A percentile compares a stretch with the other conserved stretches of the same genome.
phyloP scores from a whole-genome alignment of 2,329 filamentous ascomycete species.

The Monilinia fructicola region DNA sequence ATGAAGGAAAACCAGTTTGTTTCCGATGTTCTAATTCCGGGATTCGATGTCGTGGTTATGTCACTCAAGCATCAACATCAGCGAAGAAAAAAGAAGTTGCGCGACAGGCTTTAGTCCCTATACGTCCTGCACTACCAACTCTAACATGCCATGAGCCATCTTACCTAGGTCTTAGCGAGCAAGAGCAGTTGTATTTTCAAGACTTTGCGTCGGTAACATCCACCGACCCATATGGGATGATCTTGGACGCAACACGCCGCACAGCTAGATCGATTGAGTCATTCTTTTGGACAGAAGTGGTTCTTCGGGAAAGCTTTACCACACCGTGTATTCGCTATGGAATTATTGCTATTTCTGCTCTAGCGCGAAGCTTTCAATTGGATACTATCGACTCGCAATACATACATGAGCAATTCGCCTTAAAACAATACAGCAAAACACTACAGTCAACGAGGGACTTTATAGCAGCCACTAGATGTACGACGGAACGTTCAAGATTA shows the following conservation, averaged over 20 bases:
- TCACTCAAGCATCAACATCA: slow-evolving; percentile 20
- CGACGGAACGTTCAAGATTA: slow-evolving; percentile 19
- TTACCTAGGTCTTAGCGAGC: slow-evolving; percentile 24
- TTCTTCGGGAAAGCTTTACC: slow-evolving; percentile 28
- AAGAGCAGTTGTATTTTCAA: slow-evolving; percentile 35
- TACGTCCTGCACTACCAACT: slow-evolving; percentile 27
- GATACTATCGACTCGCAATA: slow-evolving; percentile 21
- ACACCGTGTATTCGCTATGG: slow-evolving; percentile 33
- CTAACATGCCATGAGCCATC: slow-evolving; percentile 23
- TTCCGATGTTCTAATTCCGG: slow-evolving; percentile 35
- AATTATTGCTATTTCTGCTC: slow-evolving; percentile 35
- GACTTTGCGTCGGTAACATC: slow-evolving; percentile 31
- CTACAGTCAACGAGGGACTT: slow-evolving; percentile 32
- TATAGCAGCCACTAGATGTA: slow-evolving; percentile 22
- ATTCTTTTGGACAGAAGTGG: slow-evolving; percentile 46
- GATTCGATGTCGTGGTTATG: slow-evolving; percentile 38
- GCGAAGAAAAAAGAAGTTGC: slow-evolving; percentile 16
- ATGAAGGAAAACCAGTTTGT: slow-evolving; percentile 36
- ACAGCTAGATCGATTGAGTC: slow-evolving; percentile 44
- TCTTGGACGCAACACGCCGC: slow-evolving; percentile 10
- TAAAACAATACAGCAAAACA: slow-evolving; percentile 36
- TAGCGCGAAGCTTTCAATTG: slow-evolving; percentile 28
- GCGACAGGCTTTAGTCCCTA: slow-evolving; percentile 24
- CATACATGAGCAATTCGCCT: slow-evolving; percentile 32
- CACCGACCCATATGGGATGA: slow-evolving; percentile 23